Percentiles rank a stretch among this genome's conserved stretches.
These are phyloP conservation scores for Senna siamea DNA, from an alignment of 306 rosid species.

Conservation along the genomic window DNA sequence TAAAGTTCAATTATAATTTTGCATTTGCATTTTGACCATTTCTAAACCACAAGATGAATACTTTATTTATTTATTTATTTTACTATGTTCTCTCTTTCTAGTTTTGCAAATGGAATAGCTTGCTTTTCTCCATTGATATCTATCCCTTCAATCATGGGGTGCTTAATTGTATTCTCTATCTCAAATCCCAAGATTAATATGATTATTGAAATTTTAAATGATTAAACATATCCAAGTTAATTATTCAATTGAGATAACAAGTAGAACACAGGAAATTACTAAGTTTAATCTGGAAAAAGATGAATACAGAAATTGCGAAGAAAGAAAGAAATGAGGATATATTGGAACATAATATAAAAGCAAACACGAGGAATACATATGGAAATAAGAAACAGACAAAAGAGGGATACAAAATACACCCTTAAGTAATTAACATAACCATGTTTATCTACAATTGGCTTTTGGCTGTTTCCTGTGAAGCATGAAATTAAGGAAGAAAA, in stretches of 20 bases:
- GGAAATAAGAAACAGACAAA: not conserved
- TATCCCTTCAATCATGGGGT: no score
- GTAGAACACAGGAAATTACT: slow-evolving; percentile 22
- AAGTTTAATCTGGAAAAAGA: slow-evolving; percentile 25
- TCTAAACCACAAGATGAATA: no score
- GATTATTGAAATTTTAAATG: no score
- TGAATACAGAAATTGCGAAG: slow-evolving; percentile 25
- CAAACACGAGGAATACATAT: slow-evolving; percentile 29
- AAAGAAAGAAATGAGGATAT: slow-evolving; percentile 22
- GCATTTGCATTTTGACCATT: no score
- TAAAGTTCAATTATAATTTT: not conserved
- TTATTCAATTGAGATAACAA: no score
- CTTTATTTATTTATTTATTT: no score
- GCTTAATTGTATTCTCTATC: no score
- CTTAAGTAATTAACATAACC: slow-evolving; percentile 22
- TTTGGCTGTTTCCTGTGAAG: slow-evolving; percentile 31
- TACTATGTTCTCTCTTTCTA: no score
- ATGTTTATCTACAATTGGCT: slow-evolving; percentile 61
- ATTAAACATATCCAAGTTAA: no score
- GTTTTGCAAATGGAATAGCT: no score
- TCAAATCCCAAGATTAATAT: no score
- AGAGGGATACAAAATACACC: slow-evolving; percentile 51
- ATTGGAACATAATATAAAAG: slow-evolving; percentile 22
- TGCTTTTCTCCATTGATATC: no score
- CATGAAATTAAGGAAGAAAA: not conserved